Percentiles rank a stretch among this genome's conserved stretches.
These are phyloP conservation scores for Neonectria hederae DNA, from an alignment of 2,329 filamentous ascomycete genomes.

Conservation along the genomic window DNA sequence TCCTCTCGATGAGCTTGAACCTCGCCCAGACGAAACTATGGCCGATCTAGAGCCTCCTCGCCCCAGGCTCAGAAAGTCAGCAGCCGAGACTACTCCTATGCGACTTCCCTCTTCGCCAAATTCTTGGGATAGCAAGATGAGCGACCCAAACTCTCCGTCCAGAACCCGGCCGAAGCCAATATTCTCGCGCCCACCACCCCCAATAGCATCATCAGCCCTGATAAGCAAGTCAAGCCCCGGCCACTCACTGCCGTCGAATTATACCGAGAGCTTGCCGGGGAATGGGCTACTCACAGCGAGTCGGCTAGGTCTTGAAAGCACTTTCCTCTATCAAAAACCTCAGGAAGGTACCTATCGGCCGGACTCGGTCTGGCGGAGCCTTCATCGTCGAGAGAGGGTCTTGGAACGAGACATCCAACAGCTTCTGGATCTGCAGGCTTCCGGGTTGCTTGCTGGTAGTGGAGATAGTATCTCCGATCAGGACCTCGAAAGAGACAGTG, in stretches of 20 bases:
- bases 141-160: conserved; percentile 45
- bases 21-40: conserved; percentile 45
- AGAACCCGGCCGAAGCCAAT: conserved; percentile 48
- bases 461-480: conserved; percentile 36
- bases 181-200: conserved; percentile 61
- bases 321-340: conserved; percentile 49
- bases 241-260: conserved; percentile 20
- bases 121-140: conserved; percentile 39
- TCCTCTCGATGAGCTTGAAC: conserved; percentile 52
- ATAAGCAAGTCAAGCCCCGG: conserved; percentile 27
- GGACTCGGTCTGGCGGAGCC: conserved; percentile 58
- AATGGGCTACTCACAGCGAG: conserved; percentile 31
- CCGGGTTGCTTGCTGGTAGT: conserved; percentile 53
- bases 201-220: conserved; percentile 57
- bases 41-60: conserved; percentile 35
- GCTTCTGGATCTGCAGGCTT: conserved; percentile 60
- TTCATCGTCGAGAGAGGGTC: conserved; percentile 57
- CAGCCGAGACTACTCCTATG: conserved; percentile 18
- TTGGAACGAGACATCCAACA: conserved; percentile 59
- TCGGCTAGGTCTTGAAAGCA: conserved; percentile 24
- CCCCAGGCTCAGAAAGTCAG: conserved; percentile 34
- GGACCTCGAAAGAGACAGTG: conserved; percentile 48
- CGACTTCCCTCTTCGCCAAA: conserved; percentile 30
- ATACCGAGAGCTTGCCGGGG: conserved; percentile 21
- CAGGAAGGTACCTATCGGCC: conserved; percentile 44